Percentiles rank a stretch among this genome's conserved stretches.
Conservation (phyloP, 441 rosid genomes). For the Pelargonium cotyledonis region DNA sequence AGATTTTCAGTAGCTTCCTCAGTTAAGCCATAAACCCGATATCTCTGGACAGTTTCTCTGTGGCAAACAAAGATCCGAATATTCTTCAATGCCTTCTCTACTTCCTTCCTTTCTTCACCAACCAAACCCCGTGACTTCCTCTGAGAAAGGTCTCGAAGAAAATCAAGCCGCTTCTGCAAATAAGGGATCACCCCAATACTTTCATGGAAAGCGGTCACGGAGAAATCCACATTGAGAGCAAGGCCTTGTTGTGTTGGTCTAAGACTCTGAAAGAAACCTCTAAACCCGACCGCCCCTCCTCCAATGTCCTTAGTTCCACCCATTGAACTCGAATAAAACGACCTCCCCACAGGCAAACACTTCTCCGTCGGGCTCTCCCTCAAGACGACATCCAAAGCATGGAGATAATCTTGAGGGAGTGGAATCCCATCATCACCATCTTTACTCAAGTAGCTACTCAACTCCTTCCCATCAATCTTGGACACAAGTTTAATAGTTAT, state of each 20-base stretch:
- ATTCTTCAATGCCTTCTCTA: conserved; percentile 73
- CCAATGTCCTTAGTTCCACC: conserved; percentile 76
- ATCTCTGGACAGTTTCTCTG: conserved; percentile 85
- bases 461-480: conserved; percentile 63
- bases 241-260: conserved; percentile 92
- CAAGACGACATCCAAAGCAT: conserved; percentile 86
- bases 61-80: conserved; percentile 87
- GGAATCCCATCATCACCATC: conserved; percentile 74
- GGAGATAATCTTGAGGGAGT: conserved; percentile 84
- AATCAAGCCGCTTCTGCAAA: conserved; percentile 78
- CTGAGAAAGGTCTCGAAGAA: conserved; percentile 67
- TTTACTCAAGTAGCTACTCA: conserved; percentile 52
- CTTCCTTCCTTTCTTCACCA: conserved; percentile 72
- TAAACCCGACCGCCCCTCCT: conserved; percentile 80
- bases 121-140: conserved; percentile 56
- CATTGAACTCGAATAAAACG: conserved; percentile 74
- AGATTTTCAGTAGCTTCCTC: conserved; percentile 64
- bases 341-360: conserved; percentile 66
- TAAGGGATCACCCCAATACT: conserved; percentile 84
- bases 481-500: conserved; percentile 74
- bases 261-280: conserved; percentile 94
- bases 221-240: conserved; percentile 82
- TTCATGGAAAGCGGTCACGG: conserved; percentile 84
- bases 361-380: conserved; percentile 81
- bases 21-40: conserved; percentile 75